A percentile compares a stretch with the other conserved stretches of the same genome.
Evolutionary conservation across 176 grass and related monocot species (phyloP).

Genomic region (Eleusine coracana): DNA sequence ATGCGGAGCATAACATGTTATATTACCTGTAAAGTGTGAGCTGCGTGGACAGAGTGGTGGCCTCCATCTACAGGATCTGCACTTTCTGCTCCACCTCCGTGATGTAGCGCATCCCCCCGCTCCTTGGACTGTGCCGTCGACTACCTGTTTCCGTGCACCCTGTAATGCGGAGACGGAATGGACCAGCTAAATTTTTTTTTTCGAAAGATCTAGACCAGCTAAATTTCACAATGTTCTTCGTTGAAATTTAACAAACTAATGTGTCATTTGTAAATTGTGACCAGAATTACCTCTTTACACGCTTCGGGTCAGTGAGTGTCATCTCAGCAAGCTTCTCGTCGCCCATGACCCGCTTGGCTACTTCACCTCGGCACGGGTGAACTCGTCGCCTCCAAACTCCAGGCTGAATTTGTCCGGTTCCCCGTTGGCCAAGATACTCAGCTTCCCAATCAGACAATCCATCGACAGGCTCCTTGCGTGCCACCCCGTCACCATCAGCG

Average conservation of each 20-base stretch:
- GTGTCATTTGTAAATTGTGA: background rate
- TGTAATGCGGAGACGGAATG: slow-evolving; percentile 18
- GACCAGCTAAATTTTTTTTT: background rate
- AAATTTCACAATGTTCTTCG: background rate
- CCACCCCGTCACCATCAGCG: background rate
- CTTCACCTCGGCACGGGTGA: slow-evolving; percentile 82
- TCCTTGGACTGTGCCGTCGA: slow-evolving; percentile 97
- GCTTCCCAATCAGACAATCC: slow-evolving; percentile 86
- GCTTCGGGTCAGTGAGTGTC: slow-evolving; percentile 91
- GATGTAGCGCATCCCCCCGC: slow-evolving; percentile 83
- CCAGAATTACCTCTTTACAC: slow-evolving; percentile 66
- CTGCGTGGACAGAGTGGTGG: slow-evolving; percentile 84
- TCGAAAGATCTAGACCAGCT: too few species aligned
- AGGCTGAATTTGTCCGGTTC: slow-evolving; percentile 70
- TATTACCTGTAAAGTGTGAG: slow-evolving; percentile 80
- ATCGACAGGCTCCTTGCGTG: slow-evolving; percentile 83
- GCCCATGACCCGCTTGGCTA: slow-evolving; percentile 92
- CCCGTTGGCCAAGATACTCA: slow-evolving; percentile 55
- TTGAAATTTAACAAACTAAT: background rate
- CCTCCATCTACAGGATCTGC: slow-evolving; percentile 83
- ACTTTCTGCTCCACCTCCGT: slow-evolving; percentile 95
- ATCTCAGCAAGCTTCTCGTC: slow-evolving; percentile 97
- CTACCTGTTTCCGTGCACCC: slow-evolving; percentile 91
- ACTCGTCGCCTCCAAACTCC: slow-evolving; percentile 88
- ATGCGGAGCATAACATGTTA: background rate